Base-by-base conservation (phyloP, 177 flowering plant species). In the Vitis hybrid region DNA sequence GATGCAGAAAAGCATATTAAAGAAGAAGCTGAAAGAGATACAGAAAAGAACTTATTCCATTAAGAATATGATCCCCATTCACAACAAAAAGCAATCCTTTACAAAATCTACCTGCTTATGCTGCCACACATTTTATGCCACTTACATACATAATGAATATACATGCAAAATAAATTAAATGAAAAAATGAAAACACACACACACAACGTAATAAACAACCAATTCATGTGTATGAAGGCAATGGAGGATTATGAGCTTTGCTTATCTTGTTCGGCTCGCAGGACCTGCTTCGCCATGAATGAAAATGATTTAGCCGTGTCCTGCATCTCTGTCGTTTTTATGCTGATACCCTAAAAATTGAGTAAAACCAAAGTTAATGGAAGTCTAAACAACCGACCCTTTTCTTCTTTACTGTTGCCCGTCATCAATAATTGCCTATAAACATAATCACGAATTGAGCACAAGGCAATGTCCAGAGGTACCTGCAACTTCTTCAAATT, bases 301-400 rank as follows among this genome's bases (percentile, higher is more conserved):
- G 98, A 91, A 77, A 91, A 94, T 55, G 98, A 88, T 52, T 60
- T 80, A 11, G 98, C 97, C 0, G 86, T 83, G 70, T 89, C 88
- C 72, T 94, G 90, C 97, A 94, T 89, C 76, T 89, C 93, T 51
- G 88, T 71, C 11, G 92, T 78, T 74, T 73, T 81, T 32, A 82
- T 32, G 82, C 56, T 89, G 76, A 91, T 88, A 2, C 95, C 94
- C 97, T 94, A 74, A 64, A 35, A 66, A 52, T 35, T 5, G 60
- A 64, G 49, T n/a, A 62, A 40, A 62, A 60, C 2, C 24, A 13
- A 21, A 60, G 40, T 62, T 19, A 27, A 62, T 14, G 7, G 14
- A 2, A 3, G 46, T 27, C 1, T 2, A 2, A 11, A 32, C 13
- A 27, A 11, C 2, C 52, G 9, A 8, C 48, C 9, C 48, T 40